Base-by-base conservation (phyloP, 2,329 filamentous ascomycete species). In the Xylogone sp. region DNA sequence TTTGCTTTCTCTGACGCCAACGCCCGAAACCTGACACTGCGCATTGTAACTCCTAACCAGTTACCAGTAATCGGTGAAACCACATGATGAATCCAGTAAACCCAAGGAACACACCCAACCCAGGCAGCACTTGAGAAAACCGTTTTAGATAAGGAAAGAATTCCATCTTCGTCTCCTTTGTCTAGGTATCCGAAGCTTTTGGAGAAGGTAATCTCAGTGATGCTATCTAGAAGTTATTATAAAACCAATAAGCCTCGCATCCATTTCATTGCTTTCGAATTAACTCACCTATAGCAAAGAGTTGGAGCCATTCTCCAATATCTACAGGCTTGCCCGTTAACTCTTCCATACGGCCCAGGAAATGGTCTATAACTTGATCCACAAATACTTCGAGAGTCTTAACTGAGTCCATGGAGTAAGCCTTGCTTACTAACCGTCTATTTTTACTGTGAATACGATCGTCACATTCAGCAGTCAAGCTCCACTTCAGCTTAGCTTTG, bases 181-280 rank as follows among this genome's bases (percentile, higher is more conserved):
- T 76, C 70, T 1, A 78, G 59, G 46, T 77, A 75, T 0, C 73
- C 75, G 55, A 69, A 62, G 0, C 59, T 54, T 3, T 57, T 60
- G 21, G 57, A 66, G 29, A 69, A 68, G 0, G 73, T 76, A 12
- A 79, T 73, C 39, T 72, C 66, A 0, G 73, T 73, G 27, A 79
- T 77, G 1, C 77, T 73, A 45, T 78, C 72, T 31, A 31, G 7
- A 13, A 13, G 27, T 31, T 31, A 31, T 31, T 13, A 31, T 31
- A 31, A 8, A 31, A 7, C 13, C 27, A 31, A 13, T 31, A 7
- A 31, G 27, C 27, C 27, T 31, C 13, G 8, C 7, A 31, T 31
- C 8, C 13, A 31, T 13, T 31, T 31, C 27, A 31, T 31, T 31
- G 27, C 7, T 31, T 8, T 13, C 7, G 27, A 13, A 31, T 31